Evolutionary conservation across 164 flowering plant genomes (phyloP), one percentile per base, ranked within the genome.

Genomic region (Litsea cubeba): DNA sequence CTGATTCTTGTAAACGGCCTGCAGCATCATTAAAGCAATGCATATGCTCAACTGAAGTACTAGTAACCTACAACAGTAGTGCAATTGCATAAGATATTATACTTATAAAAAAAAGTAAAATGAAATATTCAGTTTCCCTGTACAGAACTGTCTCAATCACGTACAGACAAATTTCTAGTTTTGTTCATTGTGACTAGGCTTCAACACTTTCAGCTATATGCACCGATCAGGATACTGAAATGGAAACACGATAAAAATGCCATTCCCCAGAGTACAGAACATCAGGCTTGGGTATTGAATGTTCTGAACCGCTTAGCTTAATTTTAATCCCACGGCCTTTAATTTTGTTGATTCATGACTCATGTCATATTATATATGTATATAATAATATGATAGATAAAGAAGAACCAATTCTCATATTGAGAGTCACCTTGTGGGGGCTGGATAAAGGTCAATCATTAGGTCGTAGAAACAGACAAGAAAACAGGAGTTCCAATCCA

Each of bases 1-100:
- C 93, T 54, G 93, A 88, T 85, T 94, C 99, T 74, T 96, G 99
- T 76, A 96, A 79, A 17, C 84, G 88, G 6, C 97, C 98, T 1
- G 91, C 93, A 71, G 88, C 97, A 82, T 96, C 97, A 76, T 81
- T 85, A 78, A 96, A 94, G 82, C 97, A 91, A 20, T 75, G 85
- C 90, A 96, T 87, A 71, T 96, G 98, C 76, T 96, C 97, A 63
- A 90, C 88, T 2, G 99, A 88, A 74, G 81, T 81, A 62, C 85
- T 76, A 1, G 98, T 91, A 10, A 81, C 94, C 98, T 93, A 74
- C 78, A 77, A 78, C 10, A 51, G 10, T 14, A 14, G 25, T 25
- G 17, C n/a, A 11, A 25, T 22, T 22, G 57, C 50, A 63, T 23
- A 5, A 4, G 25, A 40, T 11, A 62, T 35, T 28, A 12, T 10